phyloP scores from a whole-genome alignment of 768 basidiomycete genomes.

The Lentinula guzmanii region DNA sequence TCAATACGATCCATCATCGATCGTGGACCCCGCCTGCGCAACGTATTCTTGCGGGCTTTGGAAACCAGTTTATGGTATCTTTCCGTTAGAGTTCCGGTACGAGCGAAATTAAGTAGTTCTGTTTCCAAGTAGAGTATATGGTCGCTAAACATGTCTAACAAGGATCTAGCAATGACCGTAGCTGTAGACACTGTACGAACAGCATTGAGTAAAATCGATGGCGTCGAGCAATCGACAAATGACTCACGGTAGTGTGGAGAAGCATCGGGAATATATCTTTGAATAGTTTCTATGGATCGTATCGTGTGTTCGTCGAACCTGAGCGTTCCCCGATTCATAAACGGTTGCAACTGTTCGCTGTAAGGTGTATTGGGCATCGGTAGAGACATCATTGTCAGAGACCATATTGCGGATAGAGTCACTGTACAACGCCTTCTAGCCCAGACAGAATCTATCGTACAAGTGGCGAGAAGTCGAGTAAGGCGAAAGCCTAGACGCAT shows the following conservation, averaged over 20 bases:
- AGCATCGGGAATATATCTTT: conserved; percentile 17
- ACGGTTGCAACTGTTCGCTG: background rate
- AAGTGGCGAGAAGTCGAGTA: conserved; percentile 25
- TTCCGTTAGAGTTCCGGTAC: conserved; percentile 8
- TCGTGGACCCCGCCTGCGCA: background rate
- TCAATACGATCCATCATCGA: background rate
- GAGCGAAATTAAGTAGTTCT: conserved; percentile 14
- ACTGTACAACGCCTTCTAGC: conserved; percentile 25
- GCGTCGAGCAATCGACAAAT: background rate
- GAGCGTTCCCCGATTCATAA: conserved; percentile 4
- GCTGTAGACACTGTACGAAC: conserved; percentile 19
- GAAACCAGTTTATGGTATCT: background rate
- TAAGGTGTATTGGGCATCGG: conserved; percentile 10
- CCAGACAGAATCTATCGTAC: conserved; percentile 17
- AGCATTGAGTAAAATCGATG: background rate
- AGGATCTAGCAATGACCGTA: conserved; percentile 23
- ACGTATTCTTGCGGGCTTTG: conserved; percentile 1
- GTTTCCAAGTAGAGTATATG: conserved; percentile 16
- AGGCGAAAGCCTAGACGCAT: conserved; percentile 28
- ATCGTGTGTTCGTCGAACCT: conserved; percentile 30
- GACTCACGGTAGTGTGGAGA: conserved; percentile 13
- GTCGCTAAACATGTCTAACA: conserved; percentile 28
- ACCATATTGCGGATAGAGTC: conserved; percentile 34
- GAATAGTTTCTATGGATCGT: conserved; percentile 17
- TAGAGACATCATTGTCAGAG: conserved; percentile 34